These are phyloP conservation scores for Trematosphaeria pertusa DNA, from an alignment of 2,329 filamentous ascomycete species.

Conservation along the genomic window DNA sequence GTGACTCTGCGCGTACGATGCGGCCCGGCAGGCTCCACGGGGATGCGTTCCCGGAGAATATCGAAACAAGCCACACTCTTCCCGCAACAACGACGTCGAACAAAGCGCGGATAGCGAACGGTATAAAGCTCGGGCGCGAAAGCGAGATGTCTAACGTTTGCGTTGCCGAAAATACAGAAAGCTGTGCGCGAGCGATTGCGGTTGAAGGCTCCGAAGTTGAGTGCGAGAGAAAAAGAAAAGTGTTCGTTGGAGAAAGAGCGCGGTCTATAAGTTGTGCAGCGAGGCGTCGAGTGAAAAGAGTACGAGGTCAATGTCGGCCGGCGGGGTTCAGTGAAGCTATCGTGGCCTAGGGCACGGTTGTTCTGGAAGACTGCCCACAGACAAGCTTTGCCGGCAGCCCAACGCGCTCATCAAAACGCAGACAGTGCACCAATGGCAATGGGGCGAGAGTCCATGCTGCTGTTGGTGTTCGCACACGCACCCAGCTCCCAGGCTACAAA, in stretches of 20 bases:
- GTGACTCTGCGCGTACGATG: not conserved
- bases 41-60: too few species aligned
- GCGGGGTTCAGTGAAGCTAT: slow-evolving; percentile 18
- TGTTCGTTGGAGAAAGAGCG: slow-evolving; percentile 1
- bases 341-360: slow-evolving; percentile 22
- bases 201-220: not conserved
- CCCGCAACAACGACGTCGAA: slow-evolving; percentile 1
- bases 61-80: not conserved
- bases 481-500: too few species aligned
- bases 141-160: not conserved
- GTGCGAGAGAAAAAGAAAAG: not conserved
- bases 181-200: not conserved
- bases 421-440: too few species aligned
- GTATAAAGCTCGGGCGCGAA: not conserved
- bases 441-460: too few species aligned
- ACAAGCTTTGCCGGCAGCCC: slow-evolving; percentile 10
- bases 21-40: not conserved
- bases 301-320: slow-evolving; percentile 1
- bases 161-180: not conserved
- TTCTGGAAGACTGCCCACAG: slow-evolving; percentile 1
- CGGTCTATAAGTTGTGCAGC: not conserved
- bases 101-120: slow-evolving; percentile 1
- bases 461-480: too few species aligned
- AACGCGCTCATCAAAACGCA: not conserved
- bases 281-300: slow-evolving; percentile 4